Evolutionary conservation across 2,329 filamentous ascomycete genomes (phyloP).

Genomic region (Teratosphaeria epicoccoides): DNA sequence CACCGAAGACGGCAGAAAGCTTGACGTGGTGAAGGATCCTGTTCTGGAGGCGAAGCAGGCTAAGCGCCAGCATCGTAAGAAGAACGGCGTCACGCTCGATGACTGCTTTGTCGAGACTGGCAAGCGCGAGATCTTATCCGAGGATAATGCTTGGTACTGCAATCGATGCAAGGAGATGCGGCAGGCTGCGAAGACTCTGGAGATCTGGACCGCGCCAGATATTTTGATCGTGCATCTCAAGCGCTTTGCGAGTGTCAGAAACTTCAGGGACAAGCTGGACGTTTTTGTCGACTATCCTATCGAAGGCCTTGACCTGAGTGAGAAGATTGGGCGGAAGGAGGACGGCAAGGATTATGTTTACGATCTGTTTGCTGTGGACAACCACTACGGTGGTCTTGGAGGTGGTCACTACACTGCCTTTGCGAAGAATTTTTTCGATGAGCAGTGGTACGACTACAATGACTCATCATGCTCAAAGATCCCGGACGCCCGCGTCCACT

Average conservation of each 20-base stretch:
- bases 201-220: constrained; percentile 93
- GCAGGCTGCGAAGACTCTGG: constrained; percentile 88
- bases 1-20: constrained; percentile 45
- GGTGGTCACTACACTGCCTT: constrained; percentile 95
- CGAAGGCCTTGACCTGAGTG: constrained; percentile 71
- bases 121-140: constrained; percentile 83
- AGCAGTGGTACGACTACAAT: constrained; percentile 93
- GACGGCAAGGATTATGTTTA: constrained; percentile 76
- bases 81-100: constrained; percentile 69
- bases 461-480: constrained; percentile 46
- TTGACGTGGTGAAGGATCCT: constrained; percentile 44
- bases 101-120: constrained; percentile 93
- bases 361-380: constrained; percentile 90
- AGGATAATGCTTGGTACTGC: constrained; percentile 97
- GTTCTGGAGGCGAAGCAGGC: constrained; percentile 55
- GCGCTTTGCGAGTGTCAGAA: constrained; percentile 77
- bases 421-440: constrained; percentile 83
- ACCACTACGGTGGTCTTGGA: constrained; percentile 85
- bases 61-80: constrained; percentile 54
- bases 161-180: constrained; percentile 89
- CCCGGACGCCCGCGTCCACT: constrained; percentile 25
- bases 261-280: constrained; percentile 82
- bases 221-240: constrained; percentile 93
- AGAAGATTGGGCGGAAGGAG: constrained; percentile 68
- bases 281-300: constrained; percentile 84